These are phyloP conservation scores for Trichoderma hamatum DNA, from an alignment of 2,329 filamentous ascomycete species.

Conservation along the genomic window DNA sequence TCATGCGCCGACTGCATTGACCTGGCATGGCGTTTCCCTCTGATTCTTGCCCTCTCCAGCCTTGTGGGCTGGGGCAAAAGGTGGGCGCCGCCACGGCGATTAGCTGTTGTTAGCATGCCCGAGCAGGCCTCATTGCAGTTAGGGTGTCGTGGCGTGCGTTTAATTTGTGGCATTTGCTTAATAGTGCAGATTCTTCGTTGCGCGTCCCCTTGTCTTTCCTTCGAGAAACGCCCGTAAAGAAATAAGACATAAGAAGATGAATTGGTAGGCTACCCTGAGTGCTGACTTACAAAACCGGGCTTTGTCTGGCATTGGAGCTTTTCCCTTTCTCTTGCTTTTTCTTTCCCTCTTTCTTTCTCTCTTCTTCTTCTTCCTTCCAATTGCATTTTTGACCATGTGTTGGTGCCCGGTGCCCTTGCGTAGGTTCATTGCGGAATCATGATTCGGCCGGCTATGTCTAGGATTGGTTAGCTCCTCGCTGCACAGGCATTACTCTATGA, in stretches of 20 bases:
- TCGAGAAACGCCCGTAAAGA: neutral
- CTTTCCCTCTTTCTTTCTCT: neutral
- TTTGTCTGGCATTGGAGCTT: neutral
- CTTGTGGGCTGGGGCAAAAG: neutral
- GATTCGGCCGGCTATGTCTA: neutral
- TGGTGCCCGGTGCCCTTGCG: neutral
- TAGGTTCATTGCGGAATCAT: neutral
- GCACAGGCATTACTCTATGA: neutral
- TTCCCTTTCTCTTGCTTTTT: neutral
- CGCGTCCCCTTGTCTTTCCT: neutral
- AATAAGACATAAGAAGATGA: neutral
- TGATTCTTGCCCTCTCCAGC: slow-evolving; percentile 2
- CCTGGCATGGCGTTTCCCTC: neutral
- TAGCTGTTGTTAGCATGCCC: neutral
- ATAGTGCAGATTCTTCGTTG: neutral
- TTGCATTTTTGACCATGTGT: neutral
- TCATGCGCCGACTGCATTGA: slow-evolving; percentile 12
- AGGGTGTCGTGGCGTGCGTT: neutral
- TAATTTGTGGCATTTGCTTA: neutral
- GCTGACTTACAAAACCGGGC: neutral
- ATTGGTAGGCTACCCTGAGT: neutral
- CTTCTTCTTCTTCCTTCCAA: neutral
- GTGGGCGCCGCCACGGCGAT: neutral
- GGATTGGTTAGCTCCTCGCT: neutral
- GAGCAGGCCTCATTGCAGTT: neutral